Base-by-base conservation (phyloP, 805 yeast species). In the Brettanomyces sp. region DNA sequence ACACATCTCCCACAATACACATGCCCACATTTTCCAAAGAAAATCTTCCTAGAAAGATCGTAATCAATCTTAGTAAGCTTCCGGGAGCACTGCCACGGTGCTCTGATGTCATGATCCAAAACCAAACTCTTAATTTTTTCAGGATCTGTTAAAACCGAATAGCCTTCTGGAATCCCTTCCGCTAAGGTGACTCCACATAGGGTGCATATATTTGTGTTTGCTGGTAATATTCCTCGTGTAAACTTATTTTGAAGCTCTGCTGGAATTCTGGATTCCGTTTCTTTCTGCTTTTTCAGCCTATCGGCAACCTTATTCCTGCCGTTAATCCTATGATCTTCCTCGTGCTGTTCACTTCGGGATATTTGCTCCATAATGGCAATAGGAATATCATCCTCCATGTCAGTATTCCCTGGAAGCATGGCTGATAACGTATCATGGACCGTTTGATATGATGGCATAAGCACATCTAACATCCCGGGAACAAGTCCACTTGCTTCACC, bases 1-100 rank as follows among this genome's bases (percentile, higher is more conserved):
- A 83, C 84, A 64, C 96, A 88, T 38, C 91, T 64, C 1, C 96
- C 96, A 62, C 96, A 88, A 59, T 77, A 88, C 0, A 80, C 74
- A 65, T 88, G 96, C 0, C 96, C 96, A 67, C 96, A 88, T 36
- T 66, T 63, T 0, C 85, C 74, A 18, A 73, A 71, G 56, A 81
- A 88, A 2, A 83, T 74, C 49, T 88, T 72, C 54, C 71, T 77
- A 0, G 90, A 82, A 33, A 85, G 64, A 46, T 75, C 81, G 18
- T 66, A 55, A 55, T 85, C 95, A 0, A 68, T 65, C 9, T 67
- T 70, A 0, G 81, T 72, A n/a, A 80, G 64, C 25, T 66, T 64
- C 13, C 62, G 57, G 13, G 69, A 52, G 35, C 81, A 75, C 53
- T 77, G 82, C 74, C 82, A 85, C 3, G 93, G 91, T 2, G 90